Evolutionary conservation across 768 basidiomycete genomes (phyloP).

Genomic region (Tylopilus cervinicoccineus): DNA sequence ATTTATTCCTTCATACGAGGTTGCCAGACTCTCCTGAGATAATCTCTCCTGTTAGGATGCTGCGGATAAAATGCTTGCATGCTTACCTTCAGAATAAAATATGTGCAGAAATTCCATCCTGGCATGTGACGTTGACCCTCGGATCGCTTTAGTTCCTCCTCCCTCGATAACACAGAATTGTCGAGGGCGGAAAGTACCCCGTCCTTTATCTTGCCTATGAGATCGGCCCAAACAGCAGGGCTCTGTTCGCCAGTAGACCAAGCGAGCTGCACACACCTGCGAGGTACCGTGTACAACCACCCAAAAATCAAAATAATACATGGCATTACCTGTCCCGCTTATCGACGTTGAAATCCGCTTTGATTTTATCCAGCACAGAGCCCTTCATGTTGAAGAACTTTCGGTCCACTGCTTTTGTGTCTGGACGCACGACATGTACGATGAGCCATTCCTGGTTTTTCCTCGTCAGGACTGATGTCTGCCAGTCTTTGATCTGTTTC

Average conservation of each 20-base stretch:
- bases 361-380: slow-evolving; percentile 85
- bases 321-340: slow-evolving; percentile 68
- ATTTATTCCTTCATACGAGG: slow-evolving; percentile 86
- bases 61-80: neutral
- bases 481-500: slow-evolving; percentile 94
- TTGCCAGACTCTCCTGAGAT: slow-evolving; percentile 85
- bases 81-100: slow-evolving; percentile 89
- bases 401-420: slow-evolving; percentile 52
- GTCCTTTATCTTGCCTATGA: slow-evolving; percentile 87
- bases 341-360: slow-evolving; percentile 86
- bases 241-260: slow-evolving; percentile 72
- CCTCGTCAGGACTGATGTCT: slow-evolving; percentile 53
- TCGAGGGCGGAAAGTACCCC: slow-evolving; percentile 85
- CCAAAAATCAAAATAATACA: slow-evolving; percentile 3
- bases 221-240: slow-evolving; percentile 82
- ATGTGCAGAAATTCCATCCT: slow-evolving; percentile 98
- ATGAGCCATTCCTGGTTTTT: slow-evolving; percentile 95
- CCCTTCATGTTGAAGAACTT: slow-evolving; percentile 83
- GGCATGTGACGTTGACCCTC: slow-evolving; percentile 90
- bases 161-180: slow-evolving; percentile 65
- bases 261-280: slow-evolving; percentile 77
- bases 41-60: slow-evolving; percentile 1
- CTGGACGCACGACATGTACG: slow-evolving; percentile 76
- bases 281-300: slow-evolving; percentile 13
- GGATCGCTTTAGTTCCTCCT: slow-evolving; percentile 87